Conservation (phyloP, 2,329 filamentous ascomycete species). For the Trichoderma aggressivum region DNA sequence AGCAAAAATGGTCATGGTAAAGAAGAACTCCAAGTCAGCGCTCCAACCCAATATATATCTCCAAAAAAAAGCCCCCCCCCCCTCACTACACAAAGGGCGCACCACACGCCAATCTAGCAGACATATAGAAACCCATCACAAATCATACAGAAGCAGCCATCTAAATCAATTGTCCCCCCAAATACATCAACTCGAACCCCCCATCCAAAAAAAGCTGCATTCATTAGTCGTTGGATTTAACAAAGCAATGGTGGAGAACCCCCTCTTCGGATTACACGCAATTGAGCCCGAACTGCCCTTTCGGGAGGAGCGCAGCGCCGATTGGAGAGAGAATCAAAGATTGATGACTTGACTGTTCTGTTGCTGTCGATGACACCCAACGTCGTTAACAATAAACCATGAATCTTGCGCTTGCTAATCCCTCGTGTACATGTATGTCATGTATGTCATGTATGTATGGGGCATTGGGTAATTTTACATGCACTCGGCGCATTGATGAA, state of each 20-base stretch:
- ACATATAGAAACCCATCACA: too few species aligned
- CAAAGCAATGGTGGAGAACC: neutral
- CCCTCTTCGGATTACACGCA: conserved; percentile 1
- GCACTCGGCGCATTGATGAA: neutral
- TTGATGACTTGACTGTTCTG: neutral
- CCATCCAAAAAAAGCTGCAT: neutral
- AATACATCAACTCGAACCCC: neutral
- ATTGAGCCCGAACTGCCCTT: neutral
- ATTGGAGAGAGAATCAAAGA: neutral
- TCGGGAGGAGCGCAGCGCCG: neutral
- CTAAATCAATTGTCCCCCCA: neutral
- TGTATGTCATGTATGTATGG: too few species aligned
- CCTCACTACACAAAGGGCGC: neutral
- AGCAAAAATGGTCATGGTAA: neutral
- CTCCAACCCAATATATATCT: neutral
- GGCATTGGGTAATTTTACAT: neutral
- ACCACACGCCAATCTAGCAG: neutral
- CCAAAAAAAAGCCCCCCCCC: neutral
- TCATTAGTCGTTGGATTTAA: neutral
- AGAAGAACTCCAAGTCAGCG: neutral
- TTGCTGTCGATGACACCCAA: neutral
- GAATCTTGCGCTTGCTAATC: neutral
- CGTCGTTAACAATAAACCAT: neutral
- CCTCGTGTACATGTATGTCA: neutral
- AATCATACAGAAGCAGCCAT: neutral